phyloP scores from a whole-genome alignment of 768 basidiomycete species.

The Leccinellum albellum region DNA sequence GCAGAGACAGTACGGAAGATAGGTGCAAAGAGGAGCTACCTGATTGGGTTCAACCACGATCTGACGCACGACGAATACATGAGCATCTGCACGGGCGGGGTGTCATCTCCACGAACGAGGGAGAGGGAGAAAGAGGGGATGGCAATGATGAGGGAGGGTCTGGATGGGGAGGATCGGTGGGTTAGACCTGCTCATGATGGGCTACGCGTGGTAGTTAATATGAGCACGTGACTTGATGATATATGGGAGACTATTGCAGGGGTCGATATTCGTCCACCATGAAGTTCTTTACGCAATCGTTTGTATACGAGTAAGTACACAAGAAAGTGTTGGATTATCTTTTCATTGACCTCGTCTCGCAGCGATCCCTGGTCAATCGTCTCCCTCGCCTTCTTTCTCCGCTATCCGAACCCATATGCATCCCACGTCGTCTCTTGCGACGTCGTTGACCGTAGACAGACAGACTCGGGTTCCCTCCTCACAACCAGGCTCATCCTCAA shows the following conservation, averaged over 20 bases:
- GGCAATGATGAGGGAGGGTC: slow-evolving; percentile 44
- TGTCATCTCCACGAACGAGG: slow-evolving; percentile 19
- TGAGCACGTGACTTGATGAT: not conserved
- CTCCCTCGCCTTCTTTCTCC: slow-evolving; percentile 88
- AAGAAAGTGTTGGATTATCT: not conserved
- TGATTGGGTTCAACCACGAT: slow-evolving; percentile 76
- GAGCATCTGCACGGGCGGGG: slow-evolving; percentile 54
- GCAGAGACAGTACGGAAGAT: slow-evolving; percentile 53
- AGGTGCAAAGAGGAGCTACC: slow-evolving; percentile 59
- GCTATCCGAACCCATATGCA: slow-evolving; percentile 95
- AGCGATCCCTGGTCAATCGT: slow-evolving; percentile 95
- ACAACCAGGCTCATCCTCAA: slow-evolving; percentile 93
- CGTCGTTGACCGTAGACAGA: slow-evolving; percentile 80
- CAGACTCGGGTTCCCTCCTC: slow-evolving; percentile 67
- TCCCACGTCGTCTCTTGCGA: slow-evolving; percentile 93
- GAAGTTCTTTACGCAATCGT: slow-evolving; percentile 55
- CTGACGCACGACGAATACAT: slow-evolving; percentile 75
- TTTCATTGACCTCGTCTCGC: not conserved
- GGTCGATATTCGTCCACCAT: slow-evolving; percentile 35
- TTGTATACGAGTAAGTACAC: slow-evolving; percentile 50
- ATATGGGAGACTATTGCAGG: slow-evolving; percentile 16
- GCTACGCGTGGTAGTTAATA: slow-evolving; percentile 43
- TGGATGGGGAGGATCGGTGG: slow-evolving; percentile 47
- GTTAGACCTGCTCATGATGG: slow-evolving; percentile 76
- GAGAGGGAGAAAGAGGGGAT: slow-evolving; percentile 41